These are phyloP conservation scores for Phytophthora rubi DNA, from an alignment of 352 stramenopile species.

Conservation along the genomic window DNA sequence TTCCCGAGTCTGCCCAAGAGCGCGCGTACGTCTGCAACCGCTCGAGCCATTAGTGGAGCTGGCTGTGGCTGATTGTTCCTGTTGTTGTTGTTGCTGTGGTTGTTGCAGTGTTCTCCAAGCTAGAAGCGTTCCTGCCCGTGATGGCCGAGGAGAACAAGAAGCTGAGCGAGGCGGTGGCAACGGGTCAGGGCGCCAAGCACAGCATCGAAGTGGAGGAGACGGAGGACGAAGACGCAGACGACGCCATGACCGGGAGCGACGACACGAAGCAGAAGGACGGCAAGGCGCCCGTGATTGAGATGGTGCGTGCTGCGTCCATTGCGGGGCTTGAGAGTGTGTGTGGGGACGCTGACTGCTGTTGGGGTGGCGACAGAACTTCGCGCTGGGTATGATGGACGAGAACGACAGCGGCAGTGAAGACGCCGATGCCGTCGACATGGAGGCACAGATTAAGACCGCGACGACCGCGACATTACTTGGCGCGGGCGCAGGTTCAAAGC, in stretches of 20 bases:
- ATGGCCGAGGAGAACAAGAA: constrained; percentile 84
- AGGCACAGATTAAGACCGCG: constrained; percentile 41
- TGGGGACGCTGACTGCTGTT: constrained; percentile 1
- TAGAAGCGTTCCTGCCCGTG: constrained; percentile 77
- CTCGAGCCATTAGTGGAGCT: no score
- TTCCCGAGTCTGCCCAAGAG: constrained; percentile 70
- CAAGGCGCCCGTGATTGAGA: constrained; percentile 72
- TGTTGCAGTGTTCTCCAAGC: constrained; percentile 64
- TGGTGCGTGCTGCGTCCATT: constrained; percentile 49
- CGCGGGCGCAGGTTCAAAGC: constrained; percentile 11
- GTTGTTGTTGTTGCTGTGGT: not conserved
- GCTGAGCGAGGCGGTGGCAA: constrained; percentile 64
- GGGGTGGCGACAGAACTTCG: constrained; percentile 65
- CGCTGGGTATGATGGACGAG: constrained; percentile 72
- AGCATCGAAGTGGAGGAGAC: constrained; percentile 74
- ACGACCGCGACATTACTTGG: constrained; percentile 10
- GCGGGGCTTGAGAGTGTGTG: not conserved
- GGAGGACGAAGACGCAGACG: constrained; percentile 30
- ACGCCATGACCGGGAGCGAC: constrained; percentile 21
- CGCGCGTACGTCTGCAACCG: constrained; percentile 44
- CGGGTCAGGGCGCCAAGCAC: constrained; percentile 64
- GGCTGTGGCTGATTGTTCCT: no score
- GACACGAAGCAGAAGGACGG: constrained; percentile 25
- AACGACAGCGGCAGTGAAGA: constrained; percentile 37
- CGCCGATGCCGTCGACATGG: constrained; percentile 19